Evolutionary conservation across 2,329 filamentous ascomycete genomes (phyloP).

Genomic region (Elsinoe perseae): DNA sequence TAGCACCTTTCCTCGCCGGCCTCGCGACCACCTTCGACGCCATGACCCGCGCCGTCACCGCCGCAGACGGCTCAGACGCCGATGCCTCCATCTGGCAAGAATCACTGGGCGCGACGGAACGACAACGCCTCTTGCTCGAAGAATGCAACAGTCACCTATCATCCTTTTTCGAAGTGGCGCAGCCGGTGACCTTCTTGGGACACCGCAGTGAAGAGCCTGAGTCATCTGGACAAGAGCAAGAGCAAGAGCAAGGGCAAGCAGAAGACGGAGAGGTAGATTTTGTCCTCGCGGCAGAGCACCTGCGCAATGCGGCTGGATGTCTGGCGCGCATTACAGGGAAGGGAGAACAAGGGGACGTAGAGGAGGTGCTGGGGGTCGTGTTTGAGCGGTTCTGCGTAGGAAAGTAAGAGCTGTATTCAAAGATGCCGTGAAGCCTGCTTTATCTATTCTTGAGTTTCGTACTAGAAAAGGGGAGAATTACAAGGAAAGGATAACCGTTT

Average conservation of each 20-base stretch:
- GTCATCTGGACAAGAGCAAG: not conserved
- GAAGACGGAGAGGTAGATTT: conserved; percentile 59
- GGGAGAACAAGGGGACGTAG: conserved; percentile 79
- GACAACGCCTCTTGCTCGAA: conserved; percentile 73
- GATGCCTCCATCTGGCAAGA: conserved; percentile 68
- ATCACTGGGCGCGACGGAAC: conserved; percentile 80
- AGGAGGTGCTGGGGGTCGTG: conserved; percentile 91
- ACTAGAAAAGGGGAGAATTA: not conserved
- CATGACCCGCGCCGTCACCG: conserved; percentile 52
- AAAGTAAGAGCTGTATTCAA: conserved; percentile 25
- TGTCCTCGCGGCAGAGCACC: conserved; percentile 80
- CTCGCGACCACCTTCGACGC: conserved; percentile 60
- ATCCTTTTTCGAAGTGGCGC: conserved; percentile 51
- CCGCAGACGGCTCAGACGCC: conserved; percentile 29
- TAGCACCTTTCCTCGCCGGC: conserved; percentile 59
- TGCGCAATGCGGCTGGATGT: conserved; percentile 70
- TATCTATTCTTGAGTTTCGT: not conserved
- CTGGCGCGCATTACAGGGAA: conserved; percentile 82
- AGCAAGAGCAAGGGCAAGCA: conserved; percentile 14
- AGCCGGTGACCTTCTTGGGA: not conserved
- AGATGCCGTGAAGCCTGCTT: not conserved
- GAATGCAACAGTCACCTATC: conserved; percentile 65
- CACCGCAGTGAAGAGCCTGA: not conserved
- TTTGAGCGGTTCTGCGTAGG: conserved; percentile 70
- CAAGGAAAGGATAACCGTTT: not conserved